These are phyloP conservation scores for Aspergillus sp. DNA, from an alignment of 2,329 filamentous ascomycete genomes.

Conservation along the genomic window DNA sequence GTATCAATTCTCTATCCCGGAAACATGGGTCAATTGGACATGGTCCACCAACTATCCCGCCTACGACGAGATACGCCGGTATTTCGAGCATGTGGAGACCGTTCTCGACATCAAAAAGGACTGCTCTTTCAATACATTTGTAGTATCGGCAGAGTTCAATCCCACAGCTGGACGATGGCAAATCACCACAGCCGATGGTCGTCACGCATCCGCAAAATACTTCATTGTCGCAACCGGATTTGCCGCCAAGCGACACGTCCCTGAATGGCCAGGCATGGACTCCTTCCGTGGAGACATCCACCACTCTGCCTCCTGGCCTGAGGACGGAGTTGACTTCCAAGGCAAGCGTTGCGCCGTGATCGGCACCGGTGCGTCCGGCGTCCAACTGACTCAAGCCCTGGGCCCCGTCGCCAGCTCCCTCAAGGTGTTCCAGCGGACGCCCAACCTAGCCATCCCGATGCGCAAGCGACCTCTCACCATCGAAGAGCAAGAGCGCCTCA, in stretches of 20 bases:
- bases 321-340: conserved; percentile 48
- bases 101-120: conserved; percentile 49
- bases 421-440: conserved; percentile 66
- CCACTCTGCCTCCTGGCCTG: conserved; percentile 60
- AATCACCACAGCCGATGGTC: conserved; percentile 47
- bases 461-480: conserved; percentile 51
- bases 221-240: conserved; percentile 53
- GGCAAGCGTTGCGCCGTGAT: conserved; percentile 56
- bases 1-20: conserved; percentile 57
- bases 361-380: conserved; percentile 58
- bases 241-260: conserved; percentile 48
- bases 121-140: conserved; percentile 48
- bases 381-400: conserved; percentile 62
- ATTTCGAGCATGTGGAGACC: conserved; percentile 52
- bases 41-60: conserved; percentile 41
- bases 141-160: conserved; percentile 48
- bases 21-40: conserved; percentile 49
- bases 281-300: conserved; percentile 55
- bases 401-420: conserved; percentile 56
- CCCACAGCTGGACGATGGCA: conserved; percentile 44
- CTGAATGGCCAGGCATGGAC: conserved; percentile 40
- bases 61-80: conserved; percentile 44
- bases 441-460: conserved; percentile 67
- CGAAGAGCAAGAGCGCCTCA: conserved; percentile 54
- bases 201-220: conserved; percentile 44